Evolutionary conservation across 345 rosid genomes (phyloP).

Genomic region (Populus pruinosa): DNA sequence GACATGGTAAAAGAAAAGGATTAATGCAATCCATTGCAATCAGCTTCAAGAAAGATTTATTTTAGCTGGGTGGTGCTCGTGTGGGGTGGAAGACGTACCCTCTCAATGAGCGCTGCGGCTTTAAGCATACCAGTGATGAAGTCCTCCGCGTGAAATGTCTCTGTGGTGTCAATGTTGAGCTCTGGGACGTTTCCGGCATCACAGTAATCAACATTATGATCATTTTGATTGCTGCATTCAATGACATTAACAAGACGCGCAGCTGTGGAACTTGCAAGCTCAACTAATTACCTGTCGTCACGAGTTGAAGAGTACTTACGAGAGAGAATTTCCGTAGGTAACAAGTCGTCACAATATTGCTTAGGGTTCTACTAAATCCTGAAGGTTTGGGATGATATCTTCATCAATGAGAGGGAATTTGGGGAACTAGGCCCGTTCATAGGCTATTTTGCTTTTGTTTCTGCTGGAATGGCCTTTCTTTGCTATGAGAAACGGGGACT

Average conservation of each 20-base stretch:
- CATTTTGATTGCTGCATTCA: background rate
- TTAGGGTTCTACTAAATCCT: background rate
- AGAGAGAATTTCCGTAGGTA: background rate
- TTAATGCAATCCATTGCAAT: background rate
- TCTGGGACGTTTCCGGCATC: background rate
- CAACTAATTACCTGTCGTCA: background rate
- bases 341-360: no score
- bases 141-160: background rate
- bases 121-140: background rate
- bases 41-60: no score
- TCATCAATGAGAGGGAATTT: background rate
- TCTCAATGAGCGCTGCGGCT: background rate
- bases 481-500: background rate
- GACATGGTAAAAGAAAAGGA: background rate
- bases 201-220: background rate
- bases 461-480: background rate
- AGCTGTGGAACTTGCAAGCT: background rate
- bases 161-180: background rate
- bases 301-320: background rate
- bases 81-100: background rate
- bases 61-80: background rate
- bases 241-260: background rate
- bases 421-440: background rate
- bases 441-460: background rate
- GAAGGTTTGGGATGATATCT: background rate